Percentiles rank a stretch among this genome's conserved stretches.
Evolutionary conservation across 148 eudicot species (phyloP).

Genomic region (Cornus controversa): DNA sequence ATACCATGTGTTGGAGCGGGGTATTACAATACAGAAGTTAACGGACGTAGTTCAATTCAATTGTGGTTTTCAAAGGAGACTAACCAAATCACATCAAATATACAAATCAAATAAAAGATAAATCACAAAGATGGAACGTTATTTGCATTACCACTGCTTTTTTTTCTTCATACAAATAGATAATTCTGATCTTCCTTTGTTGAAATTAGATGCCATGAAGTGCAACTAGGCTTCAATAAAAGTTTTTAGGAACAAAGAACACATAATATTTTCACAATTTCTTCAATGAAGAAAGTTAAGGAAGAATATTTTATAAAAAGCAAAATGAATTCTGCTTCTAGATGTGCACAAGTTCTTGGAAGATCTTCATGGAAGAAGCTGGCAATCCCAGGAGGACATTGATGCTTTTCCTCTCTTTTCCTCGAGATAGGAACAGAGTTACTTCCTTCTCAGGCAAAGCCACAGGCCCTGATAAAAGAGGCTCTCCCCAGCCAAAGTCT

Average conservation of each 20-base stretch:
- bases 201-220: not conserved
- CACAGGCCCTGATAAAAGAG: conserved; percentile 30
- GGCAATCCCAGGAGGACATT: conserved; percentile 42
- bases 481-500: conserved; percentile 47
- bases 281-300: not conserved
- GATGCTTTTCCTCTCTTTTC: conserved; percentile 23
- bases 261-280: not conserved
- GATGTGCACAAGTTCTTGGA: conserved; percentile 24
- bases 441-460: conserved; percentile 32
- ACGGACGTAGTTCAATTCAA: no score
- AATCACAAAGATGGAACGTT: not conserved
- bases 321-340: not conserved
- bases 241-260: not conserved
- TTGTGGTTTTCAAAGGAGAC: no score
- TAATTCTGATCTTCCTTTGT: no score
- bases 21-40: no score
- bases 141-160: not conserved
- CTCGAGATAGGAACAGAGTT: conserved; percentile 25
- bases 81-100: not conserved
- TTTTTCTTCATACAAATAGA: not conserved
- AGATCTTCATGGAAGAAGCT: conserved; percentile 33
- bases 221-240: not conserved
- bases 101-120: not conserved
- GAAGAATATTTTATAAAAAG: not conserved
- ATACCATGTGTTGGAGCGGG: no score